Percentiles rank a stretch among this genome's conserved stretches.
Evolutionary conservation across 768 basidiomycete species (phyloP).

Genomic region (Phylloporus sp.): DNA sequence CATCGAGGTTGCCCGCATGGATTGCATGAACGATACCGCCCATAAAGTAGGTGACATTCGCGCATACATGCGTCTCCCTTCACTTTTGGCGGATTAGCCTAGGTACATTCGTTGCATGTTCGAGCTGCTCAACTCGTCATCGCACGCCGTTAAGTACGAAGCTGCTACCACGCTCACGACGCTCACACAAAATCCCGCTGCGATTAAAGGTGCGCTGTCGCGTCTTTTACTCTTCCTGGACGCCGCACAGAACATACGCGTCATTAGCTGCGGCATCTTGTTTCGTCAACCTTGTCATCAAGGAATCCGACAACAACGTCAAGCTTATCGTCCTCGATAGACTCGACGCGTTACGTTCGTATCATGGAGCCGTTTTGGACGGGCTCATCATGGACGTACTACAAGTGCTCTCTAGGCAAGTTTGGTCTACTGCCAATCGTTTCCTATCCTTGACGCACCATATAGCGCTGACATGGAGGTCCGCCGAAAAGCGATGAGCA

Average conservation of each 20-base stretch:
- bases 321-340: slow-evolving; percentile 96
- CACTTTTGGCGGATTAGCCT: slow-evolving; percentile 42
- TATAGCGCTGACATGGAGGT: slow-evolving; percentile 92
- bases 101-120: slow-evolving; percentile 93
- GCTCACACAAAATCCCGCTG: slow-evolving; percentile 91
- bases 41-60: slow-evolving; percentile 57
- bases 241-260: slow-evolving; percentile 1
- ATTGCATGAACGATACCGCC: slow-evolving; percentile 80
- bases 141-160: slow-evolving; percentile 95
- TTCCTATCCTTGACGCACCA: not conserved
- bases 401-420: slow-evolving; percentile 77
- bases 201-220: slow-evolving; percentile 72
- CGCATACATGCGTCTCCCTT: not conserved
- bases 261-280: slow-evolving; percentile 76
- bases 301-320: slow-evolving; percentile 98
- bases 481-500: slow-evolving; percentile 82
- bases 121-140: slow-evolving; percentile 82
- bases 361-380: slow-evolving; percentile 87
- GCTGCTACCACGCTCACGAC: slow-evolving; percentile 93
- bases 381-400: slow-evolving; percentile 93
- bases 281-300: slow-evolving; percentile 83
- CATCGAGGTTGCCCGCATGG: slow-evolving; percentile 88
- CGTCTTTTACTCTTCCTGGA: not conserved
- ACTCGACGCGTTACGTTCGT: slow-evolving; percentile 72
- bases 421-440: not conserved